phyloP scores from a whole-genome alignment of 495 filamentous ascomycete species.

The Neurospora sp. region DNA sequence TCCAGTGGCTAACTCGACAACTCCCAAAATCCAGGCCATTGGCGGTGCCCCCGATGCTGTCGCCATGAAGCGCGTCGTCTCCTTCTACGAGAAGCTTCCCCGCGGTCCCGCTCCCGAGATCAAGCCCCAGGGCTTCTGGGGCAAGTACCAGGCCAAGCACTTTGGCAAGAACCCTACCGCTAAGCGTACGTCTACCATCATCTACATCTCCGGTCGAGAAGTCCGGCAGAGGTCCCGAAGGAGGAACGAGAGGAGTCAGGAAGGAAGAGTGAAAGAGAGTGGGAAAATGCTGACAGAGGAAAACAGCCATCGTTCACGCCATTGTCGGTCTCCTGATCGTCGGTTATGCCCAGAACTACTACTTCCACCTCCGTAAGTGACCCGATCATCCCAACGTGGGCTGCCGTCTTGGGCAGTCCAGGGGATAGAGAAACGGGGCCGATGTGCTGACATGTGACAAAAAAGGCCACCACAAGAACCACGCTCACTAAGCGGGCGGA shows the following conservation, averaged over 20 bases:
- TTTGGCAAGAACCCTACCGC: conserved; percentile 84
- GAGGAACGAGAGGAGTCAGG: too few relatives aligned
- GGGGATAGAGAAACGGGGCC: too few relatives aligned
- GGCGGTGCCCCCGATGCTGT: conserved; percentile 88
- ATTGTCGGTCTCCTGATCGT: conserved; percentile 64
- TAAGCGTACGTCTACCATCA: conserved; percentile 59
- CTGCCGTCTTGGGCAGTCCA: too few relatives aligned
- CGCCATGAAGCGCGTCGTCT: conserved; percentile 91
- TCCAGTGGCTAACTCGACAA: conserved; percentile 22
- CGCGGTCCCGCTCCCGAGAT: conserved; percentile 73
- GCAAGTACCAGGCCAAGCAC: conserved; percentile 85
- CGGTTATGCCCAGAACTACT: conserved; percentile 95
- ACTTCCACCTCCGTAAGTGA: conserved; percentile 92
- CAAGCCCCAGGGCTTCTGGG: conserved; percentile 68
- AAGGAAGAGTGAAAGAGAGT: too few relatives aligned
- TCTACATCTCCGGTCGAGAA: too few relatives aligned
- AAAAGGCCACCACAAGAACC: conserved; percentile 97
- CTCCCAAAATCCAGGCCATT: conserved; percentile 53
- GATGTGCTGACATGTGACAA: background rate
- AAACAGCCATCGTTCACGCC: conserved; percentile 72
- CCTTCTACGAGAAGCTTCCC: conserved; percentile 96
- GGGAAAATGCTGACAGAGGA: conserved; percentile 9
- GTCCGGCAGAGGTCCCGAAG: too few relatives aligned
- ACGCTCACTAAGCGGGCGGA: conserved; percentile 65
- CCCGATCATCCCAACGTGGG: too few relatives aligned